A percentile compares a stretch with the other conserved stretches of the same genome.
phyloP scores from a whole-genome alignment of 257 asterid species.

The Lantana camara region DNA sequence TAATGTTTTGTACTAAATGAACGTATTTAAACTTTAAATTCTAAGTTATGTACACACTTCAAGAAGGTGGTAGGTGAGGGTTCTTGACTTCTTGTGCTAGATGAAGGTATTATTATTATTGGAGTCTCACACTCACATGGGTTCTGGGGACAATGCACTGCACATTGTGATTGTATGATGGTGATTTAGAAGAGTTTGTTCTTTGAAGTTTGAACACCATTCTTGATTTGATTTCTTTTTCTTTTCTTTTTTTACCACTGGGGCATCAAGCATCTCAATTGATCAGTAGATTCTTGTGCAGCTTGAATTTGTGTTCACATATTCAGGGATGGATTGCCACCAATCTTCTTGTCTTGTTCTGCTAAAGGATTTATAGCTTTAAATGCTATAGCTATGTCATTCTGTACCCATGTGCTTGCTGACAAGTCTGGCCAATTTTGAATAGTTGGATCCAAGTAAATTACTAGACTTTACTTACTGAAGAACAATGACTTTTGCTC shows the following conservation, averaged over 20 bases:
- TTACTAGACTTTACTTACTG: background rate
- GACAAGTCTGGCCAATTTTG: slow-evolving; percentile 39
- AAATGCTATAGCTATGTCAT: background rate
- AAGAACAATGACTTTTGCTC: slow-evolving; percentile 5
- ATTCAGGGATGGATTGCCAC: background rate
- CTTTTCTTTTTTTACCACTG: no score
- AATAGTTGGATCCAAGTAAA: background rate
- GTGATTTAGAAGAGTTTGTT: background rate
- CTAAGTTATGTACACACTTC: no score
- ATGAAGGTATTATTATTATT: slow-evolving; percentile 3
- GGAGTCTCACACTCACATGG: slow-evolving; percentile 6
- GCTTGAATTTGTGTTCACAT: slow-evolving; percentile 18
- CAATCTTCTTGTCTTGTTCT: slow-evolving; percentile 10
- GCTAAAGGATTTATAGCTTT: slow-evolving; percentile 13
- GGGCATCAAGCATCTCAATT: background rate
- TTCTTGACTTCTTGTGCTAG: background rate
- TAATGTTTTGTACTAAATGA: no score
- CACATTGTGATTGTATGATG: background rate
- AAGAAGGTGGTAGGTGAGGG: background rate
- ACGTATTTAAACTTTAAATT: no score
- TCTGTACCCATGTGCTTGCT: slow-evolving; percentile 22
- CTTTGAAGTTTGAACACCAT: no score
- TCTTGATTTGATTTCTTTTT: no score
- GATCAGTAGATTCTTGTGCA: slow-evolving; percentile 4
- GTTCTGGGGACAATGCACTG: background rate